These are phyloP conservation scores for Microthyrium microscopicum DNA, from an alignment of 2,329 filamentous ascomycete genomes.

Conservation along the genomic window DNA sequence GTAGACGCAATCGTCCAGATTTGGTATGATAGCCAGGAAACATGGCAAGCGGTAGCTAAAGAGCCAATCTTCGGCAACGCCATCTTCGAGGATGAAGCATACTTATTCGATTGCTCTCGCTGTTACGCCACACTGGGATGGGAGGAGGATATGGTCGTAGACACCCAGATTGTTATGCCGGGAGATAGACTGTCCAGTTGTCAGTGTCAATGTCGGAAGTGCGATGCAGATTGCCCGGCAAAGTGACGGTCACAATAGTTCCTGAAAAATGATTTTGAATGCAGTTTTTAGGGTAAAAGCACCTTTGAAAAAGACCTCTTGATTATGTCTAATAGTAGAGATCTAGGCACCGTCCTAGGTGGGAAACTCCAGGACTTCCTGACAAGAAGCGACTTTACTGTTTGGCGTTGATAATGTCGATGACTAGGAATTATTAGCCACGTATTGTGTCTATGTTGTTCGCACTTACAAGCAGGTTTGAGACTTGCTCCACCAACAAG, in stretches of 20 bases:
- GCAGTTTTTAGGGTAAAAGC: too few relatives aligned
- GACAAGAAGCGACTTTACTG: slow-evolving; percentile 21
- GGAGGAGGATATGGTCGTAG: slow-evolving; percentile 3
- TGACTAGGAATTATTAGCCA: slow-evolving; percentile 25
- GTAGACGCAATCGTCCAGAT: slow-evolving; percentile 2
- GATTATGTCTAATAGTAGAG: too few relatives aligned
- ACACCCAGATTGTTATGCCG: slow-evolving; percentile 2
- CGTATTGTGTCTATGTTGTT: background rate
- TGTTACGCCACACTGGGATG: slow-evolving; percentile 2
- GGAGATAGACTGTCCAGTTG: background rate
- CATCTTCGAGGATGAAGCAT: slow-evolving; percentile 3
- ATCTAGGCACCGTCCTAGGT: slow-evolving; percentile 4
- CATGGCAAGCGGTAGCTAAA: background rate
- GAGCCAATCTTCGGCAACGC: slow-evolving; percentile 3
- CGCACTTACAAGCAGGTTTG: slow-evolving; percentile 79
- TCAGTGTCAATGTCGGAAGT: background rate
- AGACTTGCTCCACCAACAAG: slow-evolving; percentile 89
- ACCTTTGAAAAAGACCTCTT: too few relatives aligned
- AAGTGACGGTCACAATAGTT: too few relatives aligned
- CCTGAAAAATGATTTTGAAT: too few relatives aligned
- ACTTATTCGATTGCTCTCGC: slow-evolving; percentile 2
- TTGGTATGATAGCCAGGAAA: background rate
- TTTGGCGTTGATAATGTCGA: slow-evolving; percentile 53
- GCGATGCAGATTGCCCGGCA: background rate
- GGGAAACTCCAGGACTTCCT: slow-evolving; percentile 2